Percentiles rank a stretch among this genome's conserved stretches.
Evolutionary conservation across 2,329 filamentous ascomycete species (phyloP).

Genomic region (Aspergillus fumigatus): DNA sequence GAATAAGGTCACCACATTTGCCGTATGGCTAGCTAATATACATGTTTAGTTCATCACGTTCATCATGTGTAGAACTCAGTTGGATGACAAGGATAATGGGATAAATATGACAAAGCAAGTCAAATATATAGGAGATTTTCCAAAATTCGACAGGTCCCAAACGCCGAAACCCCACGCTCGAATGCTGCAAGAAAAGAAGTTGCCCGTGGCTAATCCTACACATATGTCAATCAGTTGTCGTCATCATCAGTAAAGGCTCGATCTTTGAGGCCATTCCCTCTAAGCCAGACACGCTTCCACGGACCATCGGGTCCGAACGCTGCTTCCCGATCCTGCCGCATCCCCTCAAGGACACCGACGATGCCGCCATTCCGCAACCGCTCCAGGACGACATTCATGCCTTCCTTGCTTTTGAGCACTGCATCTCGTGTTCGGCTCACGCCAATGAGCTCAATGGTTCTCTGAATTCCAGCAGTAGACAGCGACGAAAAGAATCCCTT

Average conservation of each 20-base stretch:
- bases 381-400: constrained; percentile 63
- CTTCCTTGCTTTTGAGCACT: constrained; percentile 59
- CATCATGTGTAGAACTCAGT: constrained; percentile 13
- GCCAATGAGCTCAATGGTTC: constrained; percentile 61
- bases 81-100: constrained; percentile 12
- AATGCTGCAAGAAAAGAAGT: constrained; percentile 12
- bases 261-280: constrained; percentile 26
- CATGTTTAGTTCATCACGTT: constrained; percentile 13
- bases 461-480: constrained; percentile 56
- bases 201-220: background rate
- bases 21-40: constrained; percentile 14
- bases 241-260: constrained; percentile 24
- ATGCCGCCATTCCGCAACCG: constrained; percentile 61
- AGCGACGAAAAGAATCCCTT: constrained; percentile 56
- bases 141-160: constrained; percentile 10
- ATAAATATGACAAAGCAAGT: constrained; percentile 4
- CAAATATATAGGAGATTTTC: constrained; percentile 20
- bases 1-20: constrained; percentile 2
- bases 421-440: constrained; percentile 57
- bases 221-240: constrained; percentile 17
- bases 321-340: constrained; percentile 57
- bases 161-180: constrained; percentile 24
- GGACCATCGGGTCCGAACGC: constrained; percentile 35
- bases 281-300: constrained; percentile 41
- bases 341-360: constrained; percentile 65